These are phyloP conservation scores for Blastomyces gilchristii DNA, from an alignment of 2,329 filamentous ascomycete genomes.

Conservation along the genomic window DNA sequence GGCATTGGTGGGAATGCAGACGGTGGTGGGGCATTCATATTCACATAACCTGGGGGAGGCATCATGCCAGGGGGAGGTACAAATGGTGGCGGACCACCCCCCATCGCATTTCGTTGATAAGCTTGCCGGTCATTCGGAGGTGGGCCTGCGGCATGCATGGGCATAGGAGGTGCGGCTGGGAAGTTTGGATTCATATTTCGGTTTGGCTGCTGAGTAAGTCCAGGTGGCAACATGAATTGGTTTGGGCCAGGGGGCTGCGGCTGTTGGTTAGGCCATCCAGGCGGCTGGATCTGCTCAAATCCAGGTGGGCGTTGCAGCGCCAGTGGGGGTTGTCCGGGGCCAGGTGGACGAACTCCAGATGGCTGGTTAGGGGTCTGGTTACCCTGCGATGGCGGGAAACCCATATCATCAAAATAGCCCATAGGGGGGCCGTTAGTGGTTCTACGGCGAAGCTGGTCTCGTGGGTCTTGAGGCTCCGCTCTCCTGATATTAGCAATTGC, in stretches of 20 bases:
- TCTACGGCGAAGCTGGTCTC: conserved; percentile 29
- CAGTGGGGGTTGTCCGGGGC: conserved; percentile 27
- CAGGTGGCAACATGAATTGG: conserved; percentile 31
- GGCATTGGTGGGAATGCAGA: conserved; percentile 33
- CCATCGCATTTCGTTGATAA: conserved; percentile 27
- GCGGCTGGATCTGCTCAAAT: conserved; percentile 34
- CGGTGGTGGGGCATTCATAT: conserved; percentile 26
- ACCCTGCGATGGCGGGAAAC: conserved; percentile 25
- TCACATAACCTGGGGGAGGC: conserved; percentile 37
- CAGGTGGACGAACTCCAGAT: conserved; percentile 24
- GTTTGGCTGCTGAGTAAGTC: conserved; percentile 27
- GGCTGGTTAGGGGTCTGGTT: conserved; percentile 28
- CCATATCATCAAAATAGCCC: conserved; percentile 34
- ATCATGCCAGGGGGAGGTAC: conserved; percentile 36
- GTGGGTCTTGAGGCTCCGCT: conserved; percentile 23
- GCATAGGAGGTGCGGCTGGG: conserved; percentile 27
- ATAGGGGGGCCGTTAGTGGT: conserved; percentile 30
- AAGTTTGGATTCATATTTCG: conserved; percentile 32
- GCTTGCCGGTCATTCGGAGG: conserved; percentile 29
- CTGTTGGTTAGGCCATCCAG: conserved; percentile 31
- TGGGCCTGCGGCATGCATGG: conserved; percentile 27
- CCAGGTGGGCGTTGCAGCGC: conserved; percentile 37
- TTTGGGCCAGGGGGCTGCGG: conserved; percentile 25
- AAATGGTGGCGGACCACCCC: conserved; percentile 21
- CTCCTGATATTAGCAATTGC: conserved; percentile 35